Percentiles rank a stretch among this genome's conserved stretches.
These are phyloP conservation scores for Amylocystis lapponica DNA, from an alignment of 768 basidiomycete genomes.

Conservation along the genomic window DNA sequence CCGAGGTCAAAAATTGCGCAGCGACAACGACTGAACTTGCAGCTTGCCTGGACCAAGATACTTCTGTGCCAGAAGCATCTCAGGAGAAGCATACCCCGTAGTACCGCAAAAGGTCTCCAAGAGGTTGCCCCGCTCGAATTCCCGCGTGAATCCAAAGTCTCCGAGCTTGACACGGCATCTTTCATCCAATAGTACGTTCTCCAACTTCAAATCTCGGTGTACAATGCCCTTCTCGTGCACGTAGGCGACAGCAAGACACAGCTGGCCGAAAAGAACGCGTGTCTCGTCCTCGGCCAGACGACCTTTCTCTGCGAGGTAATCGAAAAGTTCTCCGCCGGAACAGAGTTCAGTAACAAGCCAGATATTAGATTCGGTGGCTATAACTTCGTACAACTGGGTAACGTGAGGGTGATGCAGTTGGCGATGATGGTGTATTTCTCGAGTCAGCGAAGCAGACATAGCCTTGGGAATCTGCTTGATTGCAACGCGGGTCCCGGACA, in stretches of 20 bases:
- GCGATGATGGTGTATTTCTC: slow-evolving; percentile 98
- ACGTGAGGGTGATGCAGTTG: slow-evolving; percentile 94
- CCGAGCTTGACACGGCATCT: slow-evolving; percentile 88
- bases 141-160: slow-evolving; percentile 92
- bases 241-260: slow-evolving; percentile 90
- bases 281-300: slow-evolving; percentile 82
- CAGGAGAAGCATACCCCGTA: slow-evolving; percentile 89
- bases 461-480: slow-evolving; percentile 98
- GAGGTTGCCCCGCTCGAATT: slow-evolving; percentile 70
- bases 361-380: slow-evolving; percentile 91
- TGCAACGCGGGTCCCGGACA: slow-evolving; percentile 88
- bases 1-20: not conserved
- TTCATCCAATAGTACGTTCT: slow-evolving; percentile 91
- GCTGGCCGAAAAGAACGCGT: slow-evolving; percentile 87
- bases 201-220: slow-evolving; percentile 94
- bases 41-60: slow-evolving; percentile 78
- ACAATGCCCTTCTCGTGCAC: slow-evolving; percentile 91
- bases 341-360: slow-evolving; percentile 99
- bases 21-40: not conserved
- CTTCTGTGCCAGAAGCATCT: slow-evolving; percentile 83
- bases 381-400: slow-evolving; percentile 95
- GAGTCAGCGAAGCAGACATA: slow-evolving; percentile 84
- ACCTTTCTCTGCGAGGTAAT: slow-evolving; percentile 95
- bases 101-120: slow-evolving; percentile 97
- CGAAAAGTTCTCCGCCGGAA: slow-evolving; percentile 95